Base-by-base conservation (phyloP, 805 yeast genomes). In the Vanderwaltozyma verrucispora region DNA sequence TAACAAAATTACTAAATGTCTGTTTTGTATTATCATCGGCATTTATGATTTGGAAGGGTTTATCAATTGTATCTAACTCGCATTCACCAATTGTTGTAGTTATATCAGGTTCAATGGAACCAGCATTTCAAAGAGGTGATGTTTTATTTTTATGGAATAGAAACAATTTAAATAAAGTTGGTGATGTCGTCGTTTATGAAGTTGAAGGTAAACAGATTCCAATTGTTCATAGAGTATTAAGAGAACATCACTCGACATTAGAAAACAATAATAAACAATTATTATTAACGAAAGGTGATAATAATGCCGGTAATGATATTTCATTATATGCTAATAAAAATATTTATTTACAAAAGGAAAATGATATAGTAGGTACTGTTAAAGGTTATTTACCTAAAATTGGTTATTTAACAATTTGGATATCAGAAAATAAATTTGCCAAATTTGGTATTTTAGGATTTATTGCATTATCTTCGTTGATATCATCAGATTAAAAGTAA, bases 51-150 rank as follows among this genome's bases (percentile, higher is more conserved):
- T 92, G 96, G 95, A 86, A 85, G 54, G 74, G 83, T 0, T 67
- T 89, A 13, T 75, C 86, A 1, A 65, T 89, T 4, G 66, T 77
- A 1, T 71, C 96, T 10, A 77, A 85, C 61, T 77, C 96, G 0
- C 79, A 84, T 43, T 84, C 96, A 1, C 98, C 98, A 16, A 76
- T 92, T 18, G 98, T 92, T 16, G 98, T 92, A 21, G 98, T 92
- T 9, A 72, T 92, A 34, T 87, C 97, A 1, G 98, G 98, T 5
- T 89, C 97, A 2, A 92, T 92, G 98, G 98, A 92, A 59, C 98
- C 98, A 2, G 98, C 98, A 2, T 92, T 92, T 71, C 96, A 92
- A 63, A 75, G 98, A 63, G 98, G 98, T 35, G 98, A 92, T 57
- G 80, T 92, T 14, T 64, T 92, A 43, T 79, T 92, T 51, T 66